Percentiles rank a stretch among this genome's conserved stretches.
These are phyloP conservation scores for Metschnikowia amazonensis DNA, from an alignment of 805 yeast species.

Conservation along the genomic window DNA sequence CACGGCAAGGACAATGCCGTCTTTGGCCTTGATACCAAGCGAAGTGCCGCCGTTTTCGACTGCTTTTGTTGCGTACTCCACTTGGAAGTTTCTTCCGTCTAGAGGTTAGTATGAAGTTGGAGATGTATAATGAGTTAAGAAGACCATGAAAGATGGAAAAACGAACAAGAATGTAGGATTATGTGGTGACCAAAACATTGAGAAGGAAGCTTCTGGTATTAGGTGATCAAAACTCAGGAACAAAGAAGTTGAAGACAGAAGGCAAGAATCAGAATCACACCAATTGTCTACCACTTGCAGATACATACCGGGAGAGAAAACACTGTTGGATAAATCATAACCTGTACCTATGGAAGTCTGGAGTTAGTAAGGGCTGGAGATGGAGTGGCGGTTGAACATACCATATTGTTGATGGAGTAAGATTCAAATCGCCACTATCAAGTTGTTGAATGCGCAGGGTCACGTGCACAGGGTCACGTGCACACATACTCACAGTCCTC, in stretches of 20 bases:
- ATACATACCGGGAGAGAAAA: slow-evolving; percentile 70
- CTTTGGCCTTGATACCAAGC: slow-evolving; percentile 85
- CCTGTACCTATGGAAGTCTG: slow-evolving; percentile 94
- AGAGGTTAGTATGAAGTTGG: background rate
- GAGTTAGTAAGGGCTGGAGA: slow-evolving; percentile 8
- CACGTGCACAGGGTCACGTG: background rate
- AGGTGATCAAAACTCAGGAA: no score
- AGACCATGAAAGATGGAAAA: background rate
- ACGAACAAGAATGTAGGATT: no score
- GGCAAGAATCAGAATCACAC: no score
- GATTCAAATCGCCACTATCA: slow-evolving; percentile 5
- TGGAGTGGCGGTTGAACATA: slow-evolving; percentile 4
- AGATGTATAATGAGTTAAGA: background rate
- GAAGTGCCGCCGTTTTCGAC: slow-evolving; percentile 97
- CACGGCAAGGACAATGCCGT: slow-evolving; percentile 96
- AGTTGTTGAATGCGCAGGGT: slow-evolving; percentile 1
- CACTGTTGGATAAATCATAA: slow-evolving; percentile 95
- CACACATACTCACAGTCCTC: no score
- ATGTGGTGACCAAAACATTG: no score
- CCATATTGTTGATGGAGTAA: slow-evolving; percentile 9
- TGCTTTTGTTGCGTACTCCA: slow-evolving; percentile 95
- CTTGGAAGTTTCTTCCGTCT: slow-evolving; percentile 95
- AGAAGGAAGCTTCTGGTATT: no score
- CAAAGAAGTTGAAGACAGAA: no score
- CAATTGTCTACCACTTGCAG: background rate